A percentile compares a stretch with the other conserved stretches of the same genome.
These are phyloP conservation scores for Xylaria castorea DNA, from an alignment of 495 filamentous ascomycete species.

Conservation along the genomic window DNA sequence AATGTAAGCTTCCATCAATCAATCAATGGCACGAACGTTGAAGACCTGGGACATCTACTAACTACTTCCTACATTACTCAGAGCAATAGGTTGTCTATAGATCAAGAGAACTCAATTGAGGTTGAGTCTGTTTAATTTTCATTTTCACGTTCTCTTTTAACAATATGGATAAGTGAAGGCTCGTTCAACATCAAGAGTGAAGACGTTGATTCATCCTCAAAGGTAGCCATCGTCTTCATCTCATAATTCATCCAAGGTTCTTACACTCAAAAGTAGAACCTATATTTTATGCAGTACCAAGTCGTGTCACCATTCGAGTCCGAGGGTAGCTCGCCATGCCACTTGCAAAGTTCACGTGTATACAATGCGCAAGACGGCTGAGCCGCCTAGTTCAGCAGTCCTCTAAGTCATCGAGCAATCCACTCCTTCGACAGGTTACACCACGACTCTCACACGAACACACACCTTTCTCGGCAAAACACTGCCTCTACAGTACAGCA, in stretches of 20 bases:
- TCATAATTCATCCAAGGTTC: not conserved
- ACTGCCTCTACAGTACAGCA: not conserved
- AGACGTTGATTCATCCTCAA: not conserved
- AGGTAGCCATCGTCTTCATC: not conserved
- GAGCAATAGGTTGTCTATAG: not conserved
- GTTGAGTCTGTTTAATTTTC: not conserved
- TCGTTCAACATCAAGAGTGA: not conserved
- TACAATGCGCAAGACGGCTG: conserved; percentile 24
- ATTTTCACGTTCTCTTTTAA: not conserved
- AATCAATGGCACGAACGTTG: no score
- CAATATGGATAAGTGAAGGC: not conserved
- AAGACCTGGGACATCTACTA: not conserved
- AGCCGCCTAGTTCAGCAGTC: conserved; percentile 12
- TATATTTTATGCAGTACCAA: not conserved
- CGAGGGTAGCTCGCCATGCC: not conserved
- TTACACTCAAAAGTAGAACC: not conserved
- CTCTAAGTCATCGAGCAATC: not conserved
- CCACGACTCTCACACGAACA: not conserved
- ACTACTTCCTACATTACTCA: not conserved
- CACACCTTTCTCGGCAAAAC: not conserved
- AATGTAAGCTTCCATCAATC: not conserved
- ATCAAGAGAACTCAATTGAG: not conserved
- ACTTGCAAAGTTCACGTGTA: conserved; percentile 10
- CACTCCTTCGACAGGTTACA: not conserved
- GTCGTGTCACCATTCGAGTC: not conserved